phyloP scores from a whole-genome alignment of 1,284 basidiomycete species.

The Malassezia equina region DNA sequence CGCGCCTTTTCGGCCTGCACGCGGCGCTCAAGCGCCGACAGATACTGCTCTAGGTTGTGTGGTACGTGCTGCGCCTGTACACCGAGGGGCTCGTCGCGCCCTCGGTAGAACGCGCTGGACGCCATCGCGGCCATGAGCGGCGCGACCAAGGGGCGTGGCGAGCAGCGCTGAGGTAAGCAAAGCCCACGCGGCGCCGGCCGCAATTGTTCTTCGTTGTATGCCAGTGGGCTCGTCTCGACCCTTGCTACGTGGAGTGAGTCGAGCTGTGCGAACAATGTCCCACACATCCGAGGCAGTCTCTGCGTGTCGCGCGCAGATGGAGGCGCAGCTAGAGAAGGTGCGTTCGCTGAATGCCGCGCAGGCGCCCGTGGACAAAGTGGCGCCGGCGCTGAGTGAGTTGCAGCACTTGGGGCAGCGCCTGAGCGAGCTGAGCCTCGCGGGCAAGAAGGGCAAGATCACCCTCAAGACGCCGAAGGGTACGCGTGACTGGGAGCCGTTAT shows the following conservation, averaged over 20 bases:
- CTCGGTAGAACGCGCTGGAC: conserved; percentile 1
- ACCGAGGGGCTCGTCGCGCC: conserved; percentile 1
- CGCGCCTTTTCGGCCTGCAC: neutral
- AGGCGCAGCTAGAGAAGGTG: conserved; percentile 34
- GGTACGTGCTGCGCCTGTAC: neutral
- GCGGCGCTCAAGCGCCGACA: conserved; percentile 3
- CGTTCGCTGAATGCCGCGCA: conserved; percentile 27
- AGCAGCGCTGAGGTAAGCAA: neutral
- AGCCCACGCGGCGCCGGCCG: neutral
- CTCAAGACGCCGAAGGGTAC: conserved; percentile 63
- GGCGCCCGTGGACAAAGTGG: conserved; percentile 23
- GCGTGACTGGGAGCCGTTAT: conserved; percentile 84
- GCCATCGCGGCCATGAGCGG: neutral
- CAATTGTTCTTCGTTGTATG: conserved; percentile 4
- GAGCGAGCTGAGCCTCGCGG: conserved; percentile 20
- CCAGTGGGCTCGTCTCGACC: conserved; percentile 3
- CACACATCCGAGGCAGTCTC: conserved; percentile 3
- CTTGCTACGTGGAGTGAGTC: neutral
- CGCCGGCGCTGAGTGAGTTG: conserved; percentile 28
- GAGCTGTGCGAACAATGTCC: conserved; percentile 3
- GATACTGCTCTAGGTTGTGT: neutral
- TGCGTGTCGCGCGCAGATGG: conserved; percentile 16
- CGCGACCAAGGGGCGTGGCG: neutral
- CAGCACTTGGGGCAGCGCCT: conserved; percentile 33
- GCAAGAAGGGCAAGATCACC: conserved; percentile 33